A percentile compares a stretch with the other conserved stretches of the same genome.
phyloP scores from a whole-genome alignment of 345 rosid species.

The Euphorbia pulcherrima region DNA sequence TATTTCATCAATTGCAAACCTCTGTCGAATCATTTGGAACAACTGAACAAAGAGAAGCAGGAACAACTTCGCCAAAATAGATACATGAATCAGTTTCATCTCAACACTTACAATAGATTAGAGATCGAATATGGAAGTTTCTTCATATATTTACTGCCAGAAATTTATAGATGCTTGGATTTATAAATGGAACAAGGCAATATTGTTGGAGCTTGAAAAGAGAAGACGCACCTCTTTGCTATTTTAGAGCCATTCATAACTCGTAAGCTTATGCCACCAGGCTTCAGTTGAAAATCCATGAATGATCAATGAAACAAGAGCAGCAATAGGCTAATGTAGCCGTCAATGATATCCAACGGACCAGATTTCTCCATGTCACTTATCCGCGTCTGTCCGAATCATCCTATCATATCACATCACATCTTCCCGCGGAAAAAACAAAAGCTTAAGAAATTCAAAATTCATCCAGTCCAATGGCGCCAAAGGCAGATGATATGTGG shows the following conservation, averaged over 20 bases:
- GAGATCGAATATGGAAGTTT: conserved; percentile 13
- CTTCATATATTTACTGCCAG: background rate
- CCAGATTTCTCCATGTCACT: background rate
- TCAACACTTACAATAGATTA: conserved; percentile 16
- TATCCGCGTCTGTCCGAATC: conserved; percentile 1
- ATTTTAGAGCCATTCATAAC: no score
- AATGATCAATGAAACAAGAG: no score
- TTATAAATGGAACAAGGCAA: conserved; percentile 4
- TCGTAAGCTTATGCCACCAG: no score
- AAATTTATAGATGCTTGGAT: conserved; percentile 18
- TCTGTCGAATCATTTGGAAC: no score
- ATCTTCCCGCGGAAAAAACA: background rate
- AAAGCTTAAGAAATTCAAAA: no score
- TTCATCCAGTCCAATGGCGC: conserved; percentile 34
- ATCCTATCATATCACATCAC: background rate
- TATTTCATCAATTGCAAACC: background rate
- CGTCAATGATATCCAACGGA: no score
- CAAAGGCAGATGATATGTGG: no score
- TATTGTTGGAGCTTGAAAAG: background rate
- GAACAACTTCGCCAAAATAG: background rate
- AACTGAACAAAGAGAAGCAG: no score
- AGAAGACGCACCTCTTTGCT: no score
- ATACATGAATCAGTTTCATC: background rate
- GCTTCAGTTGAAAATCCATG: no score
- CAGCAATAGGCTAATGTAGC: no score